phyloP scores from a whole-genome alignment of 2,329 filamentous ascomycete species.

The Paramyrothecium sp. region DNA sequence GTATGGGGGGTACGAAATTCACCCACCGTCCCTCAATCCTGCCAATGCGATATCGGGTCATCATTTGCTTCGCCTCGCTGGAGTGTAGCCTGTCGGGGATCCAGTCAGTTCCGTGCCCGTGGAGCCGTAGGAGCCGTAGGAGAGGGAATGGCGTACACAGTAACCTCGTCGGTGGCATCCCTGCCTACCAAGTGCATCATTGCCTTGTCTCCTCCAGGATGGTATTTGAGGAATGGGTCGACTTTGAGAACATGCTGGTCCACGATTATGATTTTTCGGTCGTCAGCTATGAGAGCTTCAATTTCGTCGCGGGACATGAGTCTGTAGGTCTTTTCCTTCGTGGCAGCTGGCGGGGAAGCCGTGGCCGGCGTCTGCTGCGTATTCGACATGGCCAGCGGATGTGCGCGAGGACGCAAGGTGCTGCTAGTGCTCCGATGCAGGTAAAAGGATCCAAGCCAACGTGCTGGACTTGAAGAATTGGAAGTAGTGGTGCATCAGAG shows the following conservation, averaged over 20 bases:
- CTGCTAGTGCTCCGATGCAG: too few relatives aligned
- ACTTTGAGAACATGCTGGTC: conserved; percentile 81
- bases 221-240: conserved; percentile 84
- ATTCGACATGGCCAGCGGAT: background rate
- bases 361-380: background rate
- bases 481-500: too few relatives aligned
- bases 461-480: too few relatives aligned
- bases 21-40: conserved; percentile 76
- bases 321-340: conserved; percentile 26
- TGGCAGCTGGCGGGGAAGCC: conserved; percentile 10
- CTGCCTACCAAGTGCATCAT: conserved; percentile 91
- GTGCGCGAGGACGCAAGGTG: background rate
- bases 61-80: conserved; percentile 67
- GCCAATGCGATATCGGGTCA: conserved; percentile 83
- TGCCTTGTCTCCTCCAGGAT: conserved; percentile 88
- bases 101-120: background rate
- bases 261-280: conserved; percentile 76
- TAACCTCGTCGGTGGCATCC: conserved; percentile 93
- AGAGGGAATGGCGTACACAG: conserved; percentile 59
- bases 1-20: conserved; percentile 89
- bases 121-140: background rate
- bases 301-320: conserved; percentile 35
- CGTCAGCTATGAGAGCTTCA: conserved; percentile 81
- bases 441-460: too few relatives aligned
- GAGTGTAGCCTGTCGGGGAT: conserved; percentile 73